Percentiles rank a stretch among this genome's conserved stretches.
Conservation (phyloP, 2,329 filamentous ascomycete genomes). For the Mollisiaceae sp. region DNA sequence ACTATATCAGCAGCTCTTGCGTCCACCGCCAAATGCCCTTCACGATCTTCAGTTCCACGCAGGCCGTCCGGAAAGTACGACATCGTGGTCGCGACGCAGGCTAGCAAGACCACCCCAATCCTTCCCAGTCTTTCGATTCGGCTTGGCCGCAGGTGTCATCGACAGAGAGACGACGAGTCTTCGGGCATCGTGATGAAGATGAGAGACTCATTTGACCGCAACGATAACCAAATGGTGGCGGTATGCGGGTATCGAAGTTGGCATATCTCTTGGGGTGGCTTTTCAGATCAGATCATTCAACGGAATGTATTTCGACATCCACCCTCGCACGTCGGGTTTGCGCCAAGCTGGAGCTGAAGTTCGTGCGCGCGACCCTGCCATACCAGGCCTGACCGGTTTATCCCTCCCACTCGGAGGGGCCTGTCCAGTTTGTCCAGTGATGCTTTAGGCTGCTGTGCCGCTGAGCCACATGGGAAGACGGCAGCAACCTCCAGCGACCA, state of each 20-base stretch:
- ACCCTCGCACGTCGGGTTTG: conserved; percentile 11
- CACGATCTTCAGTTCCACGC: neutral
- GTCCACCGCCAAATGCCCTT: conserved; percentile 6
- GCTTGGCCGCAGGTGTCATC: conserved; percentile 9
- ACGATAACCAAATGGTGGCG: conserved; percentile 12
- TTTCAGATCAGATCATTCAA: conserved; percentile 24
- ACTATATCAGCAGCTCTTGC: conserved; percentile 14
- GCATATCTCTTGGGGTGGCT: conserved; percentile 15
- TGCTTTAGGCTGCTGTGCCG: conserved; percentile 20
- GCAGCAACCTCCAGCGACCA: neutral
- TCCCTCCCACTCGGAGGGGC: conserved; percentile 14
- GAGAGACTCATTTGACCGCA: conserved; percentile 12
- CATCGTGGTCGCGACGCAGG: conserved; percentile 14
- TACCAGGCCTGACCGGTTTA: conserved; percentile 18
- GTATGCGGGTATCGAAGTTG: conserved; percentile 4
- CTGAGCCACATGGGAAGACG: conserved; percentile 15
- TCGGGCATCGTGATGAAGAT: conserved; percentile 18
- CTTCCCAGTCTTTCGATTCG: conserved; percentile 8
- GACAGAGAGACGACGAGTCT: conserved; percentile 8
- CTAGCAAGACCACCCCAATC: neutral
- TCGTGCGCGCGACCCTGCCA: conserved; percentile 23
- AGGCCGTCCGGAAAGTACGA: conserved; percentile 22
- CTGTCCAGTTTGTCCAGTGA: conserved; percentile 14
- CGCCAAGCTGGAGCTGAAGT: conserved; percentile 22
- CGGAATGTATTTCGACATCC: conserved; percentile 14